Base-by-base conservation (phyloP, 176 grass and related monocot genomes). In the Oropetium thomaeum region DNA sequence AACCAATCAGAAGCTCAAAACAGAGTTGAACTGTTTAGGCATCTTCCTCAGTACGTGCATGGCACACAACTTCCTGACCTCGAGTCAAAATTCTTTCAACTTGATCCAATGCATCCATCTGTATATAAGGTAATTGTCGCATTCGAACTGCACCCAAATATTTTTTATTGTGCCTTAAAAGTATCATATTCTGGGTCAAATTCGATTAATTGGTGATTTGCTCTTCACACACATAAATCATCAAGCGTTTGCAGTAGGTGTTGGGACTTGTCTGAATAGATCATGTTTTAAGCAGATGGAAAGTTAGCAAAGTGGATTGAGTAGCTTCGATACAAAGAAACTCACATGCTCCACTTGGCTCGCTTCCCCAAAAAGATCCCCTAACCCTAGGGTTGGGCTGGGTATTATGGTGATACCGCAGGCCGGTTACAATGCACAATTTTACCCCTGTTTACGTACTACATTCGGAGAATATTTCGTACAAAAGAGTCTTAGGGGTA, bases 11-110 rank as follows among this genome's bases (percentile, higher is more conserved):
- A 93, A 78, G 83, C 93, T 69, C 83, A 73, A 69, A 97, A 93
- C 40, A 85, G 87, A 72, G 90, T 97, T 64, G 93, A 97, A 80
- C 65, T 97, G 80, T 97, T 97, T 75, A 83, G 90, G 51, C 93
- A 97, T 76, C 82, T 97, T 65, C 90, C 93, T 43, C 93, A 97
- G 80, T 97, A 97, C 20, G 86, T 79, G 51, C 90, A 93, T 87
- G 93, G 93, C 57, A 97, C 93, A 65, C 93, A 97, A 29, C 87
- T 97, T 81, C 93, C 93, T 79, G 93, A 93, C 54, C 90, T 97
- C 0, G 88, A 97, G 69, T 83, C 82, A 58, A 97, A 93, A 79
- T 97, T 93, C 75, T 97, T 97, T 85, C 93, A 93, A 79, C 88
- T 97, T 70, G 87, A 97, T 45, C 88, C 82, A 30, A 88, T 97